A percentile compares a stretch with the other conserved stretches of the same genome.
These are phyloP conservation scores for Ogataea neopini DNA, from an alignment of 805 yeast species.

Conservation along the genomic window DNA sequence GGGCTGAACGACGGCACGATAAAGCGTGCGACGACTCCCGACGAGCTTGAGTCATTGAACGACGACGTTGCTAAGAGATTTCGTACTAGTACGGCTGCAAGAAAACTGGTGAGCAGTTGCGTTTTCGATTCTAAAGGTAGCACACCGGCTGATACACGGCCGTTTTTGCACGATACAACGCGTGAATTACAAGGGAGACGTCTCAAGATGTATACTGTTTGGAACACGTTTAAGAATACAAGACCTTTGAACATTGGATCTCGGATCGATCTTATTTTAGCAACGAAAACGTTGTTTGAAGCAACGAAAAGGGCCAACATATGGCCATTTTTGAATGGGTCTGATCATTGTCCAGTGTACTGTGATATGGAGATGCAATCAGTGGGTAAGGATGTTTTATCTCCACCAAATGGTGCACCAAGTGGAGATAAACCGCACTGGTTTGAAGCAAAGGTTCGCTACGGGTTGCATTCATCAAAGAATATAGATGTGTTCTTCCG, in stretches of 20 bases:
- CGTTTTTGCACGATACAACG: constrained; percentile 60
- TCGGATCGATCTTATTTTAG: constrained; percentile 75
- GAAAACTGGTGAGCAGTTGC: constrained; percentile 49
- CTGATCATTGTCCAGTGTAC: constrained; percentile 93
- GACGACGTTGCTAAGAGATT: constrained; percentile 34
- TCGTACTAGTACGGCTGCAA: constrained; percentile 41
- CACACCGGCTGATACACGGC: constrained; percentile 20
- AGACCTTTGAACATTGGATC: constrained; percentile 87
- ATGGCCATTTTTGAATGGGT: constrained; percentile 74
- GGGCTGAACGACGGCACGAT: constrained; percentile 41
- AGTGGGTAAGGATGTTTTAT: no score
- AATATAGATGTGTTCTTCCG: constrained; percentile 35
- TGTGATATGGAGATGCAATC: constrained; percentile 53
- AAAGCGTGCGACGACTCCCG: constrained; percentile 23
- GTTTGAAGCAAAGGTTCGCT: constrained; percentile 56
- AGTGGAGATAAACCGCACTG: constrained; percentile 38
- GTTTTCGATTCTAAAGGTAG: constrained; percentile 23
- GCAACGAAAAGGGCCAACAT: constrained; percentile 48
- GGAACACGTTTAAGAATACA: constrained; percentile 80
- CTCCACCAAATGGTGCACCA: no score
- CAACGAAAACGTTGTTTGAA: constrained; percentile 41
- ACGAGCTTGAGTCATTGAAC: constrained; percentile 40
- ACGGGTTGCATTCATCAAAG: constrained; percentile 37
- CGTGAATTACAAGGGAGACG: constrained; percentile 58
- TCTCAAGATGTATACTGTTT: constrained; percentile 78